phyloP scores from a whole-genome alignment of 2,329 filamentous ascomycete species.

The Fusarium devonianum region DNA sequence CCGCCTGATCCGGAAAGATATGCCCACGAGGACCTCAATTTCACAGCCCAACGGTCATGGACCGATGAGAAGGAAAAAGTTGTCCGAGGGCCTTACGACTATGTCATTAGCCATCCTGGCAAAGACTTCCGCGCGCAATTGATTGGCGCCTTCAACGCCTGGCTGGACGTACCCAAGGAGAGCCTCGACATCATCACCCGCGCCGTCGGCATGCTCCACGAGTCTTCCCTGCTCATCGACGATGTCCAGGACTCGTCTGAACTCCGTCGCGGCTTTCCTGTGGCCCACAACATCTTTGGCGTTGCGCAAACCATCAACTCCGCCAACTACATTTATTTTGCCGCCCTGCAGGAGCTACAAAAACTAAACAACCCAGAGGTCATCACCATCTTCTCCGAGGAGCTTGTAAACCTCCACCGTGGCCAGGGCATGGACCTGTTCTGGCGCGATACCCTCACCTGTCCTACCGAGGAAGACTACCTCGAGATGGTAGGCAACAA shows the following conservation, averaged over 20 bases:
- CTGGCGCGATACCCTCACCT: conserved; percentile 86
- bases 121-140: conserved; percentile 85
- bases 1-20: conserved; percentile 61
- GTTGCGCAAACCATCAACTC: conserved; percentile 89
- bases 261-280: conserved; percentile 79
- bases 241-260: conserved; percentile 85
- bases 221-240: conserved; percentile 82
- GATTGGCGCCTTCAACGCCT: conserved; percentile 81
- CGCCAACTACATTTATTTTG: conserved; percentile 89
- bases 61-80: conserved; percentile 78
- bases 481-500: conserved; percentile 95
- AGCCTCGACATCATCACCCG: conserved; percentile 78
- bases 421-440: conserved; percentile 92
- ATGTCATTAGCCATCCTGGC: conserved; percentile 78
- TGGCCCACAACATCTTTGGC: conserved; percentile 85
- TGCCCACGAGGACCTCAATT: conserved; percentile 63
- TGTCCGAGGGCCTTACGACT: conserved; percentile 80
- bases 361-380: conserved; percentile 72
- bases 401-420: conserved; percentile 83
- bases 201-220: conserved; percentile 86
- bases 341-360: conserved; percentile 76
- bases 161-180: conserved; percentile 75
- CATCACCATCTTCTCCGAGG: conserved; percentile 78
- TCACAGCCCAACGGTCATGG: conserved; percentile 65
- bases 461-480: conserved; percentile 87